Conservation (phyloP, 352 stramenopile species). For the Phytopythium ostracodes region DNA sequence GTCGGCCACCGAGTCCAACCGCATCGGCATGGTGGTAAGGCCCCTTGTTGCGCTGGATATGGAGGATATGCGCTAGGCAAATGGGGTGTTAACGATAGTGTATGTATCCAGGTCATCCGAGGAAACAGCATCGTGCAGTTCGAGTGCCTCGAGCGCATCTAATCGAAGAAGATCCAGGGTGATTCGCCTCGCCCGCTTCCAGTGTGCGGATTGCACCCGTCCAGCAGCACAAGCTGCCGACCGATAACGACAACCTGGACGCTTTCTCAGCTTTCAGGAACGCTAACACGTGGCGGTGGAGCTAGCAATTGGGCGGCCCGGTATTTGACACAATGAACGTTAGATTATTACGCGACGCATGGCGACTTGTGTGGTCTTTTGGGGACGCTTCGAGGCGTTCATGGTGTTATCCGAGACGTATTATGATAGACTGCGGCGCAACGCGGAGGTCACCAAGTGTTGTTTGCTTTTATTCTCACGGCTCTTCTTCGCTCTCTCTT, state of each 20-base stretch:
- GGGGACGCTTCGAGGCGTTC: not conserved
- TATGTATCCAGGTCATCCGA: conserved; percentile 62
- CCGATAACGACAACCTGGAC: not conserved
- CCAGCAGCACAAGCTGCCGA: not conserved
- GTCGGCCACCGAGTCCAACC: conserved; percentile 78
- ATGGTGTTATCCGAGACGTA: too few relatives aligned
- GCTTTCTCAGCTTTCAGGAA: not conserved
- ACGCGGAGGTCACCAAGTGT: conserved; percentile 3
- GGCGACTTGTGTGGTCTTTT: not conserved
- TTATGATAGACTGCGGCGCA: too few relatives aligned
- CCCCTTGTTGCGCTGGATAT: not conserved
- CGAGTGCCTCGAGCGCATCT: conserved; percentile 82
- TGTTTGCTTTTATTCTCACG: not conserved
- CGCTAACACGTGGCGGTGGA: not conserved
- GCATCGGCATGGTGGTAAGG: conserved; percentile 92
- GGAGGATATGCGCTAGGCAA: not conserved
- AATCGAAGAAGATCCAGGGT: conserved; percentile 13
- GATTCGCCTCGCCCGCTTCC: not conserved
- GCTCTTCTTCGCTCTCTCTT: not conserved
- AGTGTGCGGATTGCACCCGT: not conserved
- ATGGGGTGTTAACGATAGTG: not conserved
- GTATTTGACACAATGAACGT: conserved; percentile 2
- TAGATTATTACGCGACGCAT: conserved; percentile 5
- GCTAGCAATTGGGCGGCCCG: not conserved
- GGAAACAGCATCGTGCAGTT: conserved; percentile 91